Conservation (phyloP, 1,284 basidiomycete genomes). For the Hypsizygus ulmarius region DNA sequence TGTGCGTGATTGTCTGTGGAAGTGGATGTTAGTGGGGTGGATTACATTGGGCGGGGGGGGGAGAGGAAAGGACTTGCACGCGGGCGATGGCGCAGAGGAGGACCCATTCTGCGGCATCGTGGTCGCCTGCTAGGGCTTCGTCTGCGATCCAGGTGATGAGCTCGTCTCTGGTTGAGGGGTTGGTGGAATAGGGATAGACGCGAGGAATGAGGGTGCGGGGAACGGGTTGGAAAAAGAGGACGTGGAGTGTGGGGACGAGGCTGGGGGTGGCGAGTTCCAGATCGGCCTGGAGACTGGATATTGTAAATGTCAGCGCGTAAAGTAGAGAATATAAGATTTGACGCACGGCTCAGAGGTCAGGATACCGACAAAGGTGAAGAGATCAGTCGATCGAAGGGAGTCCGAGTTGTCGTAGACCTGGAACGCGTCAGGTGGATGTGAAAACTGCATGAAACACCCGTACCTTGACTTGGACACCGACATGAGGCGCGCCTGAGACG, state of each 20-base stretch:
- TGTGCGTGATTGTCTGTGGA: constrained; percentile 64
- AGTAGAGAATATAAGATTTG: neutral
- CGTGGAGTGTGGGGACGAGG: constrained; percentile 65
- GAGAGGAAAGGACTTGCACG: constrained; percentile 48
- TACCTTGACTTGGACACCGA: constrained; percentile 72
- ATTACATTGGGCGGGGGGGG: neutral
- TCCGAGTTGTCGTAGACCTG: constrained; percentile 59
- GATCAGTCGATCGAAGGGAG: constrained; percentile 53
- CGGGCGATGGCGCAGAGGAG: constrained; percentile 63
- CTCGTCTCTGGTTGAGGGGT: constrained; percentile 36
- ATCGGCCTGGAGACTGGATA: constrained; percentile 32
- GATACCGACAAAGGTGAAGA: constrained; percentile 70
- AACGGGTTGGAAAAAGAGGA: constrained; percentile 52
- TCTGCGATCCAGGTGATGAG: constrained; percentile 71
- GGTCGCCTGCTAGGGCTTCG: constrained; percentile 66
- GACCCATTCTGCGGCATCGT: constrained; percentile 74
- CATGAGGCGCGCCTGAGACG: constrained; percentile 45
- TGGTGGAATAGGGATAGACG: constrained; percentile 29
- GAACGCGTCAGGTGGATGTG: neutral
- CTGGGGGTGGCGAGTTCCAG: constrained; percentile 34
- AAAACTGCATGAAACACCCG: constrained; percentile 6
- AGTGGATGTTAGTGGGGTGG: constrained; percentile 12
- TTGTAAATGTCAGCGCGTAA: constrained; percentile 5
- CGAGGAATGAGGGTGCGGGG: constrained; percentile 38
- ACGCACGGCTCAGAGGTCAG: constrained; percentile 60